A percentile compares a stretch with the other conserved stretches of the same genome.
Evolutionary conservation across 371 early-diverging fungal species (phyloP).

Genomic region (Actinomortierella ambigua): DNA sequence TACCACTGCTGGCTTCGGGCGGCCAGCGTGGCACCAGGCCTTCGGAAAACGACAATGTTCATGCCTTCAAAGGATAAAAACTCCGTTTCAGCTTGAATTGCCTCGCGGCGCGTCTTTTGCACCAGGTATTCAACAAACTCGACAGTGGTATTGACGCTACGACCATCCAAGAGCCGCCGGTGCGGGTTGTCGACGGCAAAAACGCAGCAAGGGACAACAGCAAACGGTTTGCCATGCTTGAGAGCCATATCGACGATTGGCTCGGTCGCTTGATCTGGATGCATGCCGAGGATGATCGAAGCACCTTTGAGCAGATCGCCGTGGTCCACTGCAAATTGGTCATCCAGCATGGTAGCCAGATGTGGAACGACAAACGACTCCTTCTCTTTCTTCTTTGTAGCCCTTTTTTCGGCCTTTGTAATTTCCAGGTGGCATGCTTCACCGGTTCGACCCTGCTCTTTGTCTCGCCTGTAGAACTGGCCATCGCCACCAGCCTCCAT

Average conservation of each 20-base stretch:
- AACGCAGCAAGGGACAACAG: constrained; percentile 65
- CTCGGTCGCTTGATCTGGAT: constrained; percentile 64
- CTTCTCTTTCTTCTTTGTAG: constrained; percentile 21
- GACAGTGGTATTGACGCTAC: constrained; percentile 53
- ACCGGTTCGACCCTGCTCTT: constrained; percentile 6
- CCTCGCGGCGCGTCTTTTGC: constrained; percentile 41
- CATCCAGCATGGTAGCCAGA: constrained; percentile 49
- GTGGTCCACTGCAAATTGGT: constrained; percentile 33
- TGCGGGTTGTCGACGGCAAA: constrained; percentile 56
- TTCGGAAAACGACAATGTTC: constrained; percentile 29
- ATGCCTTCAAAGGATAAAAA: constrained; percentile 46
- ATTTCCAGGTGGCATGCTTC: not conserved
- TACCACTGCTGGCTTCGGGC: too few species aligned
- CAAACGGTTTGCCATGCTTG: constrained; percentile 53
- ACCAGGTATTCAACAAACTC: constrained; percentile 58
- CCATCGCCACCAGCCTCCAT: constrained; percentile 42
- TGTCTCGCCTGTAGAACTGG: constrained; percentile 23
- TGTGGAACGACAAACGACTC: constrained; percentile 32
- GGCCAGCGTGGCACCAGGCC: not conserved
- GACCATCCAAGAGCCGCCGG: constrained; percentile 44
- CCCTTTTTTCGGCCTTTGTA: constrained; percentile 19
- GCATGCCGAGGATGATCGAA: constrained; percentile 57
- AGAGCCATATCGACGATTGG: constrained; percentile 60
- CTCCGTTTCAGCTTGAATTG: not conserved
- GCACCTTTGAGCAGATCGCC: constrained; percentile 26